A percentile compares a stretch with the other conserved stretches of the same genome.
Conservation (phyloP, 2,329 filamentous ascomycete species). For the Clathrospora elynae region DNA sequence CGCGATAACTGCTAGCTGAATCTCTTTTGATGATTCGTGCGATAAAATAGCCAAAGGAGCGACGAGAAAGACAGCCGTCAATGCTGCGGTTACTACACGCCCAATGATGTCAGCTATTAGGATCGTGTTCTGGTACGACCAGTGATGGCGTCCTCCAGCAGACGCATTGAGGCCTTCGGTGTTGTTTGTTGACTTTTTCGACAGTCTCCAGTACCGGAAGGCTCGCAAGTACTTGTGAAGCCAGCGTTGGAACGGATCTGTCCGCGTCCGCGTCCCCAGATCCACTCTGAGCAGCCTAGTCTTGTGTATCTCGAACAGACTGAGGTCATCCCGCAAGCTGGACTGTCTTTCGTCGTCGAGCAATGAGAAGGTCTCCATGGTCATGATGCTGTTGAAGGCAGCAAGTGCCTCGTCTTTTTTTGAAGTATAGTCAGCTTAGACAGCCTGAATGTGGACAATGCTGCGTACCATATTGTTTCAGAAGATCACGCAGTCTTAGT, state of each 20-base stretch:
- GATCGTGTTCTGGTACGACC: constrained; percentile 32
- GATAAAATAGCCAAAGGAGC: constrained; percentile 26
- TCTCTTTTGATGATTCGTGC: constrained; percentile 16
- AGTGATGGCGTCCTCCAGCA: constrained; percentile 6
- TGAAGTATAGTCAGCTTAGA: too few species aligned
- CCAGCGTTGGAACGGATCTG: constrained; percentile 25
- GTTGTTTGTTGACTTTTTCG: constrained; percentile 13
- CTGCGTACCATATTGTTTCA: constrained; percentile 28
- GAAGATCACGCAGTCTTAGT: constrained; percentile 20
- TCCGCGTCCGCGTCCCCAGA: constrained; percentile 27
- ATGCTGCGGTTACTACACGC: constrained; percentile 21
- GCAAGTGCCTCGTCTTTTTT: constrained; percentile 29
- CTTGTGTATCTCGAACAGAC: constrained; percentile 40
- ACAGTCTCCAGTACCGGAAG: constrained; percentile 20
- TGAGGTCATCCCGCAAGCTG: constrained; percentile 31
- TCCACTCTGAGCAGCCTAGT: constrained; percentile 45
- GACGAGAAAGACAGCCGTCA: constrained; percentile 27
- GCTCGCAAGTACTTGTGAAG: constrained; percentile 20
- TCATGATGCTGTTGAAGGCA: constrained; percentile 32
- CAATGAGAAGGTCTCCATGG: constrained; percentile 33
- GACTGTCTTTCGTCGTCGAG: constrained; percentile 26
- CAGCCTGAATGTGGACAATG: too few species aligned
- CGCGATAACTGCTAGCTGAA: constrained; percentile 22
- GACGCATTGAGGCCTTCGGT: constrained; percentile 10
- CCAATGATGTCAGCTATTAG: constrained; percentile 26